Conservation (phyloP, 495 filamentous ascomycete genomes). For the Annulohypoxylon moriforme region DNA sequence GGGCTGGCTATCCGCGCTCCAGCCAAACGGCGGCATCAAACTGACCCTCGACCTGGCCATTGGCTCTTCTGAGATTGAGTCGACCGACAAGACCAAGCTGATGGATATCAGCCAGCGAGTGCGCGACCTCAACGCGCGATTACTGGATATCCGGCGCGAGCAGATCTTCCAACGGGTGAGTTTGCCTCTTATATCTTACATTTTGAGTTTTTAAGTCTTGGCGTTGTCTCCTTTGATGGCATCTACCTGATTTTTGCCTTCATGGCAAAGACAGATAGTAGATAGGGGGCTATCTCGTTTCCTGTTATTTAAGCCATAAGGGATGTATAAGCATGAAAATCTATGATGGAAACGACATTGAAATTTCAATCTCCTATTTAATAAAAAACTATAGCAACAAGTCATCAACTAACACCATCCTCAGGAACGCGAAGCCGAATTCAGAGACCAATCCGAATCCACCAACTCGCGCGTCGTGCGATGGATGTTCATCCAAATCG, state of each 20-base stretch:
- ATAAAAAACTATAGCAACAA: no score
- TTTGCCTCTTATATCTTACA: no score
- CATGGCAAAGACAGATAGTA: neutral
- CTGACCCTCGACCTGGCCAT: conserved; percentile 92
- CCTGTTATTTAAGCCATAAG: neutral
- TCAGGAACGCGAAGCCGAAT: conserved; percentile 97
- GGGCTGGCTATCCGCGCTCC: conserved; percentile 75
- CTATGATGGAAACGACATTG: neutral
- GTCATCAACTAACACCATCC: conserved; percentile 11
- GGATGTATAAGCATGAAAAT: neutral
- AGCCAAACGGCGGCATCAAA: conserved; percentile 77
- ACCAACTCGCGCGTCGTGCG: conserved; percentile 94
- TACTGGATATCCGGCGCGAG: conserved; percentile 91
- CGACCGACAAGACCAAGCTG: conserved; percentile 92
- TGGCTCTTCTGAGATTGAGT: conserved; percentile 94
- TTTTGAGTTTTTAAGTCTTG: no score
- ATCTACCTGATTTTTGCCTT: neutral
- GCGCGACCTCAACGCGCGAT: conserved; percentile 85
- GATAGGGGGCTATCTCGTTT: neutral
- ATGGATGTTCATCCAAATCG: conserved; percentile 91
- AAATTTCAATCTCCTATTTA: neutral
- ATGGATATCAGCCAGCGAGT: conserved; percentile 90
- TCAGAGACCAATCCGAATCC: conserved; percentile 94
- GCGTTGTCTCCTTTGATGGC: no score
- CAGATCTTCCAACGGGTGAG: conserved; percentile 96